These are phyloP conservation scores for Phlebiopsis flavidoalba DNA, from an alignment of 768 basidiomycete species.

Conservation along the genomic window DNA sequence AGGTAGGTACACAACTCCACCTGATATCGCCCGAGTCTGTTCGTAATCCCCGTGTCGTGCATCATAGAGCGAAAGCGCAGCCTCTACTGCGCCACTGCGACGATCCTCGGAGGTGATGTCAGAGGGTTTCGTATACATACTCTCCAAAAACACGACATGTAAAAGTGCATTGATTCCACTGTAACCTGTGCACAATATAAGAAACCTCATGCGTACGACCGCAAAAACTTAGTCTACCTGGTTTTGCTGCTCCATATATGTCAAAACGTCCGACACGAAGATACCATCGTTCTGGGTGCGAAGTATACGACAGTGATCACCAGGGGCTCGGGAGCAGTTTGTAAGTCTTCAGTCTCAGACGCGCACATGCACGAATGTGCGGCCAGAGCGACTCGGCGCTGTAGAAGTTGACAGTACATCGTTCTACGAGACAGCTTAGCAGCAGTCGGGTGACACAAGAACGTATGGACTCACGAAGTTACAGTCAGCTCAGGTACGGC, in stretches of 20 bases:
- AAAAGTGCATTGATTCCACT: too few relatives aligned
- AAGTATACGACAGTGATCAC: neutral
- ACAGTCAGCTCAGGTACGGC: neutral
- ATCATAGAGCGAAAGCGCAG: neutral
- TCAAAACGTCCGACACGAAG: neutral
- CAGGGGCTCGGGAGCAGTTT: neutral
- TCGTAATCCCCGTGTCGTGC: neutral
- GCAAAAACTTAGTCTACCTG: neutral
- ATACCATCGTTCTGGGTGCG: neutral
- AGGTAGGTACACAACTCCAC: neutral
- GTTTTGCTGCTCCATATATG: neutral
- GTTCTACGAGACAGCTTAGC: neutral
- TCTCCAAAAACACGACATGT: too few relatives aligned
- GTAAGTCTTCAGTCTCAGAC: neutral
- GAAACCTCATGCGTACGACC: neutral
- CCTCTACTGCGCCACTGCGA: neutral
- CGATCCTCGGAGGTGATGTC: neutral
- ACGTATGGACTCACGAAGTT: neutral
- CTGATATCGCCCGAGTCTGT: neutral
- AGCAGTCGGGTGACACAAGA: neutral
- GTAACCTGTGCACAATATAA: neutral
- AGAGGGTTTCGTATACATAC: neutral
- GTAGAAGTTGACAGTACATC: neutral
- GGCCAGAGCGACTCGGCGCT: neutral
- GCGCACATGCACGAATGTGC: neutral